phyloP scores from a whole-genome alignment of 306 rosid species.

The Vachellia pachyceras region DNA sequence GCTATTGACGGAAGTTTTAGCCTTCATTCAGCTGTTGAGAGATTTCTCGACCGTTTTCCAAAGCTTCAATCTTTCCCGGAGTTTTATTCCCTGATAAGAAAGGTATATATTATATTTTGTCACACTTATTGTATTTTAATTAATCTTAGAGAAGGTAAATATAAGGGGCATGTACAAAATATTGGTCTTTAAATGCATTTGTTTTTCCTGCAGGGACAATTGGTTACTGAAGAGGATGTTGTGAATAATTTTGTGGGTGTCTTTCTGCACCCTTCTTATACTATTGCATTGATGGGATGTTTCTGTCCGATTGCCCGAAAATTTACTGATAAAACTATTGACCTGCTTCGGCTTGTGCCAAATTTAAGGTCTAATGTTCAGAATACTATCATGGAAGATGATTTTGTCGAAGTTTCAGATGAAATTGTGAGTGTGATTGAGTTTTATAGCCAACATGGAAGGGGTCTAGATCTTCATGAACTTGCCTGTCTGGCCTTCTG shows the following conservation, averaged over 20 bases:
- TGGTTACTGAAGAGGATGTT: constrained; percentile 67
- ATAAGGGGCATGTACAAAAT: background rate
- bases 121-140: background rate
- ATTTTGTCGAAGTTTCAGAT: constrained; percentile 41
- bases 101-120: constrained; percentile 46
- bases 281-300: constrained; percentile 74
- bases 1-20: constrained; percentile 78
- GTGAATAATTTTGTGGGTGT: constrained; percentile 60
- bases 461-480: constrained; percentile 89
- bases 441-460: constrained; percentile 52
- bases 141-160: background rate
- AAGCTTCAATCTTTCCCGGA: constrained; percentile 57
- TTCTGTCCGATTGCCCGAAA: constrained; percentile 62
- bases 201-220: constrained; percentile 49
- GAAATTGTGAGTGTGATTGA: constrained; percentile 59
- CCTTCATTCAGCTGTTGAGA: constrained; percentile 57
- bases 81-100: constrained; percentile 40
- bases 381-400: constrained; percentile 33
- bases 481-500: constrained; percentile 81
- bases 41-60: constrained; percentile 75
- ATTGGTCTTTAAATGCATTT: background rate
- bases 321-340: constrained; percentile 62
- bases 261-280: constrained; percentile 71
- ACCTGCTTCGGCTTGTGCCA: constrained; percentile 62
- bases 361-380: constrained; percentile 61